Percentiles rank a stretch among this genome's conserved stretches.
These are phyloP conservation scores for Taphrina communis DNA, from an alignment of 1,139 yeast genomes.

Conservation along the genomic window DNA sequence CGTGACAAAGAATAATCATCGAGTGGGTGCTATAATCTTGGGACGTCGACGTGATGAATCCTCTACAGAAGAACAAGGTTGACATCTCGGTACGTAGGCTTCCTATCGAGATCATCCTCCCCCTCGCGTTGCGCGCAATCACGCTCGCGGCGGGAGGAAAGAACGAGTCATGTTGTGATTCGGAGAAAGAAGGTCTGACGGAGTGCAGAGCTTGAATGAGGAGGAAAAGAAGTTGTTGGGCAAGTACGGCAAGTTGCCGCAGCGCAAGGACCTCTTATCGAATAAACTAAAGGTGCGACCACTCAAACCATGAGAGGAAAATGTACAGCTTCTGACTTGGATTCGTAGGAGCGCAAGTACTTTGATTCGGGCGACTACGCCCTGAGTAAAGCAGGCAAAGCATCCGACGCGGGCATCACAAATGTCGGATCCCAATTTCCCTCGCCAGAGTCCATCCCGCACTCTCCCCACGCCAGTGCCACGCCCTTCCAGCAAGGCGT, in stretches of 20 bases:
- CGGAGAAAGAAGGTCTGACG: no score
- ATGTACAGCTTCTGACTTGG: no score
- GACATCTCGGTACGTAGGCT: conserved; percentile 25
- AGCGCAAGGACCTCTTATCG: conserved; percentile 78
- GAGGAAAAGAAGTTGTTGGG: conserved; percentile 62
- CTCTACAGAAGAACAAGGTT: conserved; percentile 37
- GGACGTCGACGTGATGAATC: conserved; percentile 19
- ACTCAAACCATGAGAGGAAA: no score
- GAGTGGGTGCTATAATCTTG: no score
- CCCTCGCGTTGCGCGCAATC: no score
- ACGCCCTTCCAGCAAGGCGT: conserved; percentile 22
- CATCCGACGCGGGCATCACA: conserved; percentile 50
- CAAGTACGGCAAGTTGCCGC: conserved; percentile 87
- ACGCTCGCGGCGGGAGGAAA: no score
- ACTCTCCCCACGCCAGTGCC: conserved; percentile 43
- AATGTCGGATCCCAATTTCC: conserved; percentile 56
- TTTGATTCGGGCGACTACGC: conserved; percentile 99
- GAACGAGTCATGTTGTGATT: no score
- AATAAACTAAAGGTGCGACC: conserved; percentile 58
- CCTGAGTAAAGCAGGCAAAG: conserved; percentile 69
- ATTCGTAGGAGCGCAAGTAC: conserved; percentile 77
- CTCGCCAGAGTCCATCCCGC: conserved; percentile 55
- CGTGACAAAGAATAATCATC: not conserved
- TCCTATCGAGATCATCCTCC: not conserved
- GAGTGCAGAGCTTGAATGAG: conserved; percentile 46